A percentile compares a stretch with the other conserved stretches of the same genome.
phyloP scores from a whole-genome alignment of 1,284 basidiomycete genomes.

The Puccinia triticina region DNA sequence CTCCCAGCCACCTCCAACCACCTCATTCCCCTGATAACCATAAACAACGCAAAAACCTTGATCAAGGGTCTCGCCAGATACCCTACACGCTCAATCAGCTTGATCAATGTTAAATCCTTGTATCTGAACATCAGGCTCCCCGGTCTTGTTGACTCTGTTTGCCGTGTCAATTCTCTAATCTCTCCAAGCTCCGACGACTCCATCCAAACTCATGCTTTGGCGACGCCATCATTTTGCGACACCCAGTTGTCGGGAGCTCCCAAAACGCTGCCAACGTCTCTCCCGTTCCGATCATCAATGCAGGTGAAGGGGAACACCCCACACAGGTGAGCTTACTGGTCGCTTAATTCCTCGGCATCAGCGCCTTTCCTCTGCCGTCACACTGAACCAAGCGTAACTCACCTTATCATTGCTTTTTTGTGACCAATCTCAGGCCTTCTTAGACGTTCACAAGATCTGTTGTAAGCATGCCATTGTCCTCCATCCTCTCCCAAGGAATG shows the following conservation, averaged over 20 bases:
- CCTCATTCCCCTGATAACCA: slow-evolving; percentile 14
- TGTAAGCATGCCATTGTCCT: slow-evolving; percentile 98
- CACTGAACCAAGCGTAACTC: background rate
- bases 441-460: slow-evolving; percentile 96
- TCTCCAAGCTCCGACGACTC: slow-evolving; percentile 81
- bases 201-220: slow-evolving; percentile 89
- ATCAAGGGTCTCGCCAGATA: too few species aligned
- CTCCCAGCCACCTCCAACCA: too few species aligned
- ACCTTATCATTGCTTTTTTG: background rate
- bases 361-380: background rate
- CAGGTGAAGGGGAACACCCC: slow-evolving; percentile 97
- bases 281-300: slow-evolving; percentile 93
- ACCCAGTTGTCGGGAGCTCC: slow-evolving; percentile 88
- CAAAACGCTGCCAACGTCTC: slow-evolving; percentile 90
- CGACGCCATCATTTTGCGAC: slow-evolving; percentile 91
- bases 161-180: slow-evolving; percentile 69
- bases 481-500: slow-evolving; percentile 96
- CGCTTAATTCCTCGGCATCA: too few species aligned
- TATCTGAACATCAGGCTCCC: slow-evolving; percentile 88
- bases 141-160: slow-evolving; percentile 83
- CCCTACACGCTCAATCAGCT: slow-evolving; percentile 83
- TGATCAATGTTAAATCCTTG: slow-evolving; percentile 91
- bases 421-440: slow-evolving; percentile 66
- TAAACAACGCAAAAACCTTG: background rate
- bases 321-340: slow-evolving; percentile 67